These are phyloP conservation scores for Celoporthe dispersa DNA, from an alignment of 2,329 filamentous ascomycete genomes.

Conservation along the genomic window DNA sequence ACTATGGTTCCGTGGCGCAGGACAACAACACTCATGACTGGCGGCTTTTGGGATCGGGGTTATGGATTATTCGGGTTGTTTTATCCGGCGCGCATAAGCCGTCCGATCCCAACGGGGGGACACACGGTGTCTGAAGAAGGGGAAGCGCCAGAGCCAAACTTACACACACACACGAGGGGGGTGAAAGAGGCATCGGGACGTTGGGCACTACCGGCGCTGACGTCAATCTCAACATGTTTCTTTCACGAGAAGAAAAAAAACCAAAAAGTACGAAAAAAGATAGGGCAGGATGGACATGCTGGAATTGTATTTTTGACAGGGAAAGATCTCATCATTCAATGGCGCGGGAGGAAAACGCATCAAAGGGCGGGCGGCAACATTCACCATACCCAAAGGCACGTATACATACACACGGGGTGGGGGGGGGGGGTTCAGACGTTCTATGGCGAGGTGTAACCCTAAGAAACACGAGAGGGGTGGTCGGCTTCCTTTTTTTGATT, in stretches of 20 bases:
- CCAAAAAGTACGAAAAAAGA: constrained; percentile 20
- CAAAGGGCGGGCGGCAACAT: constrained; percentile 17
- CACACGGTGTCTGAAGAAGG: constrained; percentile 1
- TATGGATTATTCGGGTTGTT: constrained; percentile 13
- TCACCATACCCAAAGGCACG: constrained; percentile 18
- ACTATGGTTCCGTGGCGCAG: constrained; percentile 23
- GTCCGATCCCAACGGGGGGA: constrained; percentile 3
- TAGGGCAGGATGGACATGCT: constrained; percentile 19
- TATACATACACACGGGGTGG: constrained; percentile 5
- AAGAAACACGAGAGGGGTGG: neutral
- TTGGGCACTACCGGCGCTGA: constrained; percentile 7
- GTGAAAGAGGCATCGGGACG: constrained; percentile 18
- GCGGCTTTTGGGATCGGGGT: neutral
- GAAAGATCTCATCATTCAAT: constrained; percentile 20
- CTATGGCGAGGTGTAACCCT: neutral
- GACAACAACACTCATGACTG: constrained; percentile 4
- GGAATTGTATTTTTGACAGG: constrained; percentile 20
- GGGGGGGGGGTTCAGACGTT: neutral
- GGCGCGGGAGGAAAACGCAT: constrained; percentile 25
- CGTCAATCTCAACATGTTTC: constrained; percentile 11
- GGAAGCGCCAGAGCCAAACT: constrained; percentile 16
- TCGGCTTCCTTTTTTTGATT: neutral
- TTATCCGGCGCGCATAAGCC: constrained; percentile 8
- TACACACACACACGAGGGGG: constrained; percentile 4
- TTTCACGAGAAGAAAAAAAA: constrained; percentile 19